phyloP scores from a whole-genome alignment of 305 asterid genomes.

The Fraxinus latifolia region DNA sequence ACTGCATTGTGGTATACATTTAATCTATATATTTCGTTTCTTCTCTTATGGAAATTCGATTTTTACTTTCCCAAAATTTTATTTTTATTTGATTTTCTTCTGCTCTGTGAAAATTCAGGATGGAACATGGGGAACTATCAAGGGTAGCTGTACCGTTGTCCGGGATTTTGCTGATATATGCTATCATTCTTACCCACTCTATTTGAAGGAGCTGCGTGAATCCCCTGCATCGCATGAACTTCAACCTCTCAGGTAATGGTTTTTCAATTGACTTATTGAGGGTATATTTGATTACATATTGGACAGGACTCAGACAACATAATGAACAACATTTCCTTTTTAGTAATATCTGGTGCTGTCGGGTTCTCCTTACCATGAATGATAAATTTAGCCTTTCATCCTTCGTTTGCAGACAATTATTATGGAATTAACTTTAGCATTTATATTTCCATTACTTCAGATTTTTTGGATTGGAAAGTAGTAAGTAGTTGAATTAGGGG shows the following conservation, averaged over 20 bases:
- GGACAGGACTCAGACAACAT: not conserved
- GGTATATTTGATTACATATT: not conserved
- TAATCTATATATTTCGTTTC: not conserved
- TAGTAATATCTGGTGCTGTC: not conserved
- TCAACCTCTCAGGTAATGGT: constrained; percentile 66
- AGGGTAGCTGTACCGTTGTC: constrained; percentile 84
- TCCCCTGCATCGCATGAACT: constrained; percentile 47
- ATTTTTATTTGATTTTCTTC: not conserved
- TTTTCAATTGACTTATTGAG: not conserved
- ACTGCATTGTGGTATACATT: constrained; percentile 66
- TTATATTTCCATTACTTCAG: not conserved
- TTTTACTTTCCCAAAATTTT: not conserved
- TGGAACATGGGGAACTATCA: constrained; percentile 85
- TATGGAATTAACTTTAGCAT: not conserved
- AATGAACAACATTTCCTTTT: not conserved
- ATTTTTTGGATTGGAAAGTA: not conserved
- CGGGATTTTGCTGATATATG: constrained; percentile 83
- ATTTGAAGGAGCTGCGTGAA: constrained; percentile 63
- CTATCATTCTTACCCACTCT: constrained; percentile 67
- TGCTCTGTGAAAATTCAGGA: constrained; percentile 45
- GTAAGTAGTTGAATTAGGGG: not conserved
- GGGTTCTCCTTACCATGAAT: not conserved
- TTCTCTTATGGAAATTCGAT: not conserved
- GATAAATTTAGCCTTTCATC: not conserved
- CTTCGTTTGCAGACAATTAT: not conserved